Evolutionary conservation across 164 flowering plant genomes (phyloP).

Genomic region (Vitis rotundifolia): DNA sequence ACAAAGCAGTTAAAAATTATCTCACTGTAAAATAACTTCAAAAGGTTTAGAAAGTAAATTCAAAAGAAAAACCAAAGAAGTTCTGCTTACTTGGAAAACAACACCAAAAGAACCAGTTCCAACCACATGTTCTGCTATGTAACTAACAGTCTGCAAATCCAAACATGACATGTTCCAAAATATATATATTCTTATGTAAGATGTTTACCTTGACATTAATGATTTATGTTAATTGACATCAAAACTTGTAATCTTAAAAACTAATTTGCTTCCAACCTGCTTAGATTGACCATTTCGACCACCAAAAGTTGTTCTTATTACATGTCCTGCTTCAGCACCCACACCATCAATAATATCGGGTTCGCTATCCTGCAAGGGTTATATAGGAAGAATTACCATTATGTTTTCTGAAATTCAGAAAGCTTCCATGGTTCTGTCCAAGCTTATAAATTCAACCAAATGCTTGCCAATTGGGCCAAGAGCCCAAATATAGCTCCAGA

Average conservation of each 20-base stretch:
- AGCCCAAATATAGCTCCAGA: neutral
- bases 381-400: neutral
- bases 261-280: constrained; percentile 53
- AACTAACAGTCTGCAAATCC: constrained; percentile 62
- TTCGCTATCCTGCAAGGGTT: constrained; percentile 76
- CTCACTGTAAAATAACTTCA: neutral
- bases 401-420: neutral
- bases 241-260: neutral
- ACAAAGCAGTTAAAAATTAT: constrained; percentile 12
- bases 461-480: too few species aligned
- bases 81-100: constrained; percentile 73
- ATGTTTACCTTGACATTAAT: constrained; percentile 6
- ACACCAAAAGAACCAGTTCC: constrained; percentile 98
- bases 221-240: constrained; percentile 3
- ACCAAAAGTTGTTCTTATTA: constrained; percentile 77
- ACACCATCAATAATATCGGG: constrained; percentile 85
- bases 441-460: neutral
- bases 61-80: neutral
- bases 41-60: neutral
- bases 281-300: constrained; percentile 85
- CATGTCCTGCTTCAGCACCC: constrained; percentile 88
- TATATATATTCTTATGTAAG: neutral
- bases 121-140: constrained; percentile 92
- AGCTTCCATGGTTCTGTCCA: neutral
- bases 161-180: constrained; percentile 11